These are phyloP conservation scores for Tetracentron sinense DNA, from an alignment of 164 flowering plant genomes.

Conservation along the genomic window DNA sequence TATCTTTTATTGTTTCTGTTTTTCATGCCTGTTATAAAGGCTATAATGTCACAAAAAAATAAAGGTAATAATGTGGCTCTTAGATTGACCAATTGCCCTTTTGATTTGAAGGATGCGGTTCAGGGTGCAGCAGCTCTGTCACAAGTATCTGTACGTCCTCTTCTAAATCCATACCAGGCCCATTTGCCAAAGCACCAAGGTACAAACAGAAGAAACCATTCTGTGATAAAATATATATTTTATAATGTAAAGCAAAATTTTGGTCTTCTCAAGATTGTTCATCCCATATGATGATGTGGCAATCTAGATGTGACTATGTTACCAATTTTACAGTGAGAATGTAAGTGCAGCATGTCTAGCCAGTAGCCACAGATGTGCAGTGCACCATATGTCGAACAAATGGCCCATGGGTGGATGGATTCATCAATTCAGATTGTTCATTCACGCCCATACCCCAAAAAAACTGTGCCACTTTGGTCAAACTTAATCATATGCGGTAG, in stretches of 20 bases:
- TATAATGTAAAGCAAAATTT: too few relatives aligned
- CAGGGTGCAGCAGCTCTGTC: slow-evolving; percentile 44
- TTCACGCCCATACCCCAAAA: too few relatives aligned
- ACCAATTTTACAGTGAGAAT: too few relatives aligned
- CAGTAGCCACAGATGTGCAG: too few relatives aligned
- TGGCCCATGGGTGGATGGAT: too few relatives aligned
- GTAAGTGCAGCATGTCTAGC: too few relatives aligned
- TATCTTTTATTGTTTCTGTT: not conserved
- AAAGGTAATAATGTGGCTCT: not conserved
- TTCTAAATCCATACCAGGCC: slow-evolving; percentile 34
- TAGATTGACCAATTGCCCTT: slow-evolving; percentile 4
- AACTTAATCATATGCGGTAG: too few relatives aligned
- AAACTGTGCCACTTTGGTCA: too few relatives aligned
- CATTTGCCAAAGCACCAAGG: slow-evolving; percentile 74
- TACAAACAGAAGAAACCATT: slow-evolving; percentile 13
- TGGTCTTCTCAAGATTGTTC: not conserved
- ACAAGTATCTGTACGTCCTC: slow-evolving; percentile 40
- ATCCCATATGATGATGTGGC: not conserved
- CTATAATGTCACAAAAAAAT: not conserved
- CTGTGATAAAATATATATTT: too few relatives aligned
- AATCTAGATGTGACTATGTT: not conserved
- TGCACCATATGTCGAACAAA: too few relatives aligned
- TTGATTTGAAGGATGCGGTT: slow-evolving; percentile 40
- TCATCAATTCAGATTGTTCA: too few relatives aligned
- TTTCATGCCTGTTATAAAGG: too few relatives aligned